Evolutionary conservation across 345 rosid species (phyloP), one percentile per base, ranked within the genome.

Genomic region (Durio zibethinus): DNA sequence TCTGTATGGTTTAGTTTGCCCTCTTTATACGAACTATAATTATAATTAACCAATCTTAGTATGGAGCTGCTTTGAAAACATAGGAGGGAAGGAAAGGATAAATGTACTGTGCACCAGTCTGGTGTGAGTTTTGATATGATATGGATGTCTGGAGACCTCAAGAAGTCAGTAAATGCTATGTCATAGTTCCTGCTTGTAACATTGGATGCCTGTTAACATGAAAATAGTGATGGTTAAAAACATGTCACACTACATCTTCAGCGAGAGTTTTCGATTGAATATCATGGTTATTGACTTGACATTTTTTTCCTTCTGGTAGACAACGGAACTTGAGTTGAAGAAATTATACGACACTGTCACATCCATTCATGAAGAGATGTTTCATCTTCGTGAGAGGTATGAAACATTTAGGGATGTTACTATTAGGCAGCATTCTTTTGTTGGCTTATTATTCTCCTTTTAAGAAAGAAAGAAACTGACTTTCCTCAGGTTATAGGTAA

Each of bases 301-400:
- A 23, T 36, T 72, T 75, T 27, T 25, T 67, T 54, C 21, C 23
- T 79, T 71, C 68, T 80, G 69, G 48, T 63, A 92, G 98, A 81
- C 66, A 45, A 81, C 91, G 89, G 89, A 88, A 76, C 79, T 91
- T 10, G 98, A 92, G 86, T 81, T 94, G 83, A 89, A 86, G 83
- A 92, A 89, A 78, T 74, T 94, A 84, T 79, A 78, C 0, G 92
- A 94, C 79, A 83, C 84, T 1, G 82, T 89, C 27, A 57, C 72
- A n/a, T 80, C 89, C 81, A 87, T 92, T 83, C 92, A 89, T 14
- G 94, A 92, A 0, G 98, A 92, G 86, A 94, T 94, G 87, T 89
- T 88, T 57, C 81, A 83, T 83, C 97, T 92, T 74, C 92, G 94
- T 33, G 91, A 84, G 67, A 91, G 97, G 97, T 94, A 88, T 29